phyloP scores from a whole-genome alignment of 176 grass and related monocot genomes.

The Dendrocalamus sinicus region DNA sequence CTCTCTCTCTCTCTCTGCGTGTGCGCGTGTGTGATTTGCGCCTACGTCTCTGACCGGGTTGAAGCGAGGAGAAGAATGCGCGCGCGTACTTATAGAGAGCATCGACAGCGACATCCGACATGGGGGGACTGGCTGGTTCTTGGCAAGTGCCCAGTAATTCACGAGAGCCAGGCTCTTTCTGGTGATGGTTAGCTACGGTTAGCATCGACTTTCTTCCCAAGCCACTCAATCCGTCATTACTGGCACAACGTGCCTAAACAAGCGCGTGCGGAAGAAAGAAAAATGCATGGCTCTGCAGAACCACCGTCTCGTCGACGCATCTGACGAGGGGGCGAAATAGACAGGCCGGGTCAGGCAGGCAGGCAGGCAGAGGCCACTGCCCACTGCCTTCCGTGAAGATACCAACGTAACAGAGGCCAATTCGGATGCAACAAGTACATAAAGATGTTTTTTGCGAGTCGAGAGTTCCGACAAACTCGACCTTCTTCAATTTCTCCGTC shows the following conservation, averaged over 20 bases:
- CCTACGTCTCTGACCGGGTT: not conserved
- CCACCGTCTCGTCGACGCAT: too few species aligned
- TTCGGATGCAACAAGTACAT: not conserved
- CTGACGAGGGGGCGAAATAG: too few species aligned
- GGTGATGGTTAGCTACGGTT: not conserved
- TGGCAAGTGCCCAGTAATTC: not conserved
- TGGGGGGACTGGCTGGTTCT: not conserved
- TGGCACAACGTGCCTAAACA: too few species aligned
- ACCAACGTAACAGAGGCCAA: not conserved
- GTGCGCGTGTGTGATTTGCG: not conserved
- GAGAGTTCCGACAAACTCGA: not conserved
- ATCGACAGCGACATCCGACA: not conserved
- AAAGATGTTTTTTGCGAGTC: not conserved
- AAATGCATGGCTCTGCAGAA: too few species aligned
- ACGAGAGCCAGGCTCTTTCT: not conserved
- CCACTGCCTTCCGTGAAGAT: not conserved
- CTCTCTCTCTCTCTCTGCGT: not conserved
- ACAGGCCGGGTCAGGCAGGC: too few species aligned
- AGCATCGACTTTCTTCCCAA: not conserved
- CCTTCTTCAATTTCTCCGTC: too few species aligned
- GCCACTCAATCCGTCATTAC: not conserved
- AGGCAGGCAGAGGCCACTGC: not conserved
- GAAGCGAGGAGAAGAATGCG: not conserved
- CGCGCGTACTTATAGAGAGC: slow-evolving; percentile 8
- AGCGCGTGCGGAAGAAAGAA: too few species aligned